Evolutionary conservation across 2,329 filamentous ascomycete species (phyloP), one percentile per base, ranked within the genome.

Genomic region (Aspergillus flavus): DNA sequence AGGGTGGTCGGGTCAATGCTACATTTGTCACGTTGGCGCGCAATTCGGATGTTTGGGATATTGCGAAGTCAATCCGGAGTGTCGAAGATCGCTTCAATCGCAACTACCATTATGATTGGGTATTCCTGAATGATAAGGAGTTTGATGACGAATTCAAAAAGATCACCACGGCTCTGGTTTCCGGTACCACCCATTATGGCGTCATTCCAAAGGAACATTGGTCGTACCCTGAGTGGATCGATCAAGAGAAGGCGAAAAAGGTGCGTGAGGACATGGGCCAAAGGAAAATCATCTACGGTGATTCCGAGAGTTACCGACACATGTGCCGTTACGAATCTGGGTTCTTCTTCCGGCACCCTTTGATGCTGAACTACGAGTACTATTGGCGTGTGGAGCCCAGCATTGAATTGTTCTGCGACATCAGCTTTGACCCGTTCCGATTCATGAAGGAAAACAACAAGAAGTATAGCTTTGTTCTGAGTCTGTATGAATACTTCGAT

Each of bases 301-400:
- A 98, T 80, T 97, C 93, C 12, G 82, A 96, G 81, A 96, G 92
- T 82, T 99, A 99, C 84, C 89, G 95, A 67, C 96, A 99, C 84
- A 99, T 99, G 95, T 99, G 95, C 81, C 92, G 95, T 68, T 99
- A 97, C 77, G 95, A 99, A 81, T 98, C 94, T 9, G 95, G 95
- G 45, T 99, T 99, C 86, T 99, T 99, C 86, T 99, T 98, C 88
- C 93, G 91, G 65, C 95, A 99, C 78, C 87, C 88, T 34, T 82
- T 97, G 70, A 94, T 99, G 92, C 82, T 92, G 78, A 93, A 98
- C 78, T 99, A 96, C 80, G 95, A 99, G 76, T 99, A 93, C 87
- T 99, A 99, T 86, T 99, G 95, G 95, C 92, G 96, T 71, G 95
- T 99, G 16, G 95, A 99, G 85, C 95, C 95, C 72, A 95, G 92